Base-by-base conservation (phyloP, 1,284 basidiomycete species). In the Puccinia brachypodii region DNA sequence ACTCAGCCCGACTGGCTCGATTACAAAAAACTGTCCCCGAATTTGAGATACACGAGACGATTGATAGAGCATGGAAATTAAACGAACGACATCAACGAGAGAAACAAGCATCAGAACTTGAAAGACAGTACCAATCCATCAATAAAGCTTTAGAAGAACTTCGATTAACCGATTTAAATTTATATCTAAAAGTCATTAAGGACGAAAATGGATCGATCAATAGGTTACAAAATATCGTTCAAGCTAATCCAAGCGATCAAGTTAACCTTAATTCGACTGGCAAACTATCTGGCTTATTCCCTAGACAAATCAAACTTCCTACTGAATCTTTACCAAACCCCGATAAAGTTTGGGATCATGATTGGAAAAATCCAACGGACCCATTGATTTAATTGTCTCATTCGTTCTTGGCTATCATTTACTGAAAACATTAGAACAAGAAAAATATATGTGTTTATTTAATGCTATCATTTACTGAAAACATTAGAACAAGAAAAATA, bases 291-390 rank as follows among this genome's bases (percentile, higher is more conserved):
- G 94, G 94, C 0, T 86, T 96, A 58, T 92, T 96, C 87, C 94
- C 94, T 82, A 90, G 93, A 81, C 93, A 94, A 86, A 86, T 94
- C 85, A 90, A 90, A 76, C 88, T 92, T 82, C 93, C 93, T 50
- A 90, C 92, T 3, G 93, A 94, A 84, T 94, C 93, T 8, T 92
- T 93, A 0, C 89, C 92, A 22, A 89, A 89, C 81, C 88, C 88
- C 53, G 93, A 64, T 14, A 75, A 81, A 60, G 80, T 81, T n/a
- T 81, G 80, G 80, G 80, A 81, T 56, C 72, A 69, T 69, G 64
- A 81, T 40, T 81, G 80, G 80, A 81, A 76, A 42, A 81, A 81
- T 76, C 80, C 80, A 8, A 76, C 58, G 8, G 72, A 75, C 56
- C 80, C 80, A 1, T 56, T 62, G 1, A 44, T 2, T 25, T 74